Evolutionary conservation across 257 asterid species (phyloP), one percentile per base, ranked within the genome.

Genomic region (Thymus quinquecostatus): DNA sequence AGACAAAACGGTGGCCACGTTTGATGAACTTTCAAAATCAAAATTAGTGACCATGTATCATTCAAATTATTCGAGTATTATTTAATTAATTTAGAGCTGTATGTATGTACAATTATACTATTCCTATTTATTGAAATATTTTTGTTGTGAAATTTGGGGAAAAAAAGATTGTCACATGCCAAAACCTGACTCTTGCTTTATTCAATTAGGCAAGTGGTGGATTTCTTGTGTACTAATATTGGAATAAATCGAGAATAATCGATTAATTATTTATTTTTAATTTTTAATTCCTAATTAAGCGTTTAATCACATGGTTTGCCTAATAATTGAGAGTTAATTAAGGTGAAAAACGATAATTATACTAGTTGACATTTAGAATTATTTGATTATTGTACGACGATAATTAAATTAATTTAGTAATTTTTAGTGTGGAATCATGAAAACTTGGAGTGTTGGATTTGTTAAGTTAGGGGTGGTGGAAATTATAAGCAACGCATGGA

Each of bases 231-330:
- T 54, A 13, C 10, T 40, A 64, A 58, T 48, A 75, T 61, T 76
- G 62, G 57, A 47, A 38, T 65, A 57, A 33, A 66, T 49, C 11
- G 64, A 59, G 41, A 36, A 59, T 58, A 40, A 55, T 64, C 30
- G 32, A 10, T 28, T 13, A 10, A 11, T 12, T 36, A 13, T 1
- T 43, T 40, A 50, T 21, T 54, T 73, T 12, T 11, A 5, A 4
- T 41, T 6, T 63, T 10, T 65, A 72, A 76, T 71, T 75, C 82
- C 75, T 58, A 30, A 60, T 56, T 49, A 60, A 74, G 71, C 72
- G 78, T 62, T 53, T 67, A 81, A 70, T 73, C 85, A 82, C 90
- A 87, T 87, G 89, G 61, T 6, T 79, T 66, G 29, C 62, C 55
- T 41, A 36, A 58, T 44, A 59, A 56, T 64, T 36, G 40, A 28